These are phyloP conservation scores for Aquilaria agallochum DNA, from an alignment of 441 rosid genomes.

Conservation along the genomic window DNA sequence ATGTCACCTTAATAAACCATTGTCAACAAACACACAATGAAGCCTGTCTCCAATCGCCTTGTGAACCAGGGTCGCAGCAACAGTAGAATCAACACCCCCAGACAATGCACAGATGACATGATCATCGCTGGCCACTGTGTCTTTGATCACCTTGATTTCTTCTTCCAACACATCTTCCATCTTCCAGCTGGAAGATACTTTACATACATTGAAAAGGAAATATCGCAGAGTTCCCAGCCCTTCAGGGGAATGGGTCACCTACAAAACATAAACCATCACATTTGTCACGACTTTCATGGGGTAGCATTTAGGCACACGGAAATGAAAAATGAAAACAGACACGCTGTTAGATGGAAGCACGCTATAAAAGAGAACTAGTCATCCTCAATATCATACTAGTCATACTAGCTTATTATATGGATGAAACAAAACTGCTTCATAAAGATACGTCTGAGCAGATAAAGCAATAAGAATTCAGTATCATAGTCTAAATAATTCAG, in stretches of 20 bases:
- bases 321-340: not conserved
- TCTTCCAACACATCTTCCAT: constrained; percentile 88
- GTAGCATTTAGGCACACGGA: too few species aligned
- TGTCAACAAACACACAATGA: constrained; percentile 90
- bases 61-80: constrained; percentile 95
- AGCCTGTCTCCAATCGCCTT: constrained; percentile 92
- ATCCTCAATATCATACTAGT: too few species aligned
- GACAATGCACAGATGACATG: constrained; percentile 90
- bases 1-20: constrained; percentile 82
- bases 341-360: not conserved
- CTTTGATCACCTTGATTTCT: constrained; percentile 67
- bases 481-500: too few species aligned
- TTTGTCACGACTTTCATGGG: too few species aligned
- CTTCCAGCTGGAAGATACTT: constrained; percentile 74
- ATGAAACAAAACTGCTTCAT: too few species aligned
- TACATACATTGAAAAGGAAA: constrained; percentile 76
- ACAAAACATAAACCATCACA: constrained; percentile 3
- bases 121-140: constrained; percentile 61
- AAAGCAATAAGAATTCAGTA: too few species aligned
- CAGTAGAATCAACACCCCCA: constrained; percentile 94
- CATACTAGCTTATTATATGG: too few species aligned
- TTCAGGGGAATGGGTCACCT: constrained; percentile 92
- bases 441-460: too few species aligned
- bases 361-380: not conserved
- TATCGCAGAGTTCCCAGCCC: constrained; percentile 80